Base-by-base conservation (phyloP, 495 filamentous ascomycete species). In the Baudoinia panamericana region DNA sequence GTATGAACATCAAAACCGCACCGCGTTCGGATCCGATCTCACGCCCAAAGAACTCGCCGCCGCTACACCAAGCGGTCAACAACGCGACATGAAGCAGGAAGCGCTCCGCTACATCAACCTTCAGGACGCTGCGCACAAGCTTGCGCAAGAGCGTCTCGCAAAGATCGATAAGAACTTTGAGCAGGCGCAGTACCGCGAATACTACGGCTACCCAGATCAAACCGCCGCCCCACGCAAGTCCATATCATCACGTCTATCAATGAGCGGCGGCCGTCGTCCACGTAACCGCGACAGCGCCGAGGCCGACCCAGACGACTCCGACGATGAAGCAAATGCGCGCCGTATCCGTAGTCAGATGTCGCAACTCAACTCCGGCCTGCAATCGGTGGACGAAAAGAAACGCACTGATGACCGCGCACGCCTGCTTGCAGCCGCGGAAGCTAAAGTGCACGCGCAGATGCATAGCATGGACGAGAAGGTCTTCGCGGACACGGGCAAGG, bases 271-370 rank as follows among this genome's bases (percentile, higher is more conserved):
- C 12, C 69, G 78, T 39, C 69, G 71, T 39, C n/a, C n/a, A n/a
- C n/a, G n/a, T n/a, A n/a, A n/a, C n/a, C 72, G 85, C 49, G 69
- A 78, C 0, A 74, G 76, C 0, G 84, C 82, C 54, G 82, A 85
- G 24, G 74, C 75, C 5, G 70, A 75, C 18, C 20, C 16, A 2
- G 51, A 66, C 3, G 65, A 68, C 16, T 62, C 68, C 12, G 71
- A 79, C 15, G 84, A 92, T 54, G 71, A 70, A 17, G 68, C 72
- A 36, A 72, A 67, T 39, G 81, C 84, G 10, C 70, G 72, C 27
- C 67, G 76, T 29, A 92, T 92, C 27, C 71, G 79, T n/a, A 67
- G 67, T 29, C 81, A 92, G 52, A 92, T 86, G 83, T 73, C 74
- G 2, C 58, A 78, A 12, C 76, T 93, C 52, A 76, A 74, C 30